Evolutionary conservation across 257 asterid genomes (phyloP).

Genomic region (Cinchona pubescens): DNA sequence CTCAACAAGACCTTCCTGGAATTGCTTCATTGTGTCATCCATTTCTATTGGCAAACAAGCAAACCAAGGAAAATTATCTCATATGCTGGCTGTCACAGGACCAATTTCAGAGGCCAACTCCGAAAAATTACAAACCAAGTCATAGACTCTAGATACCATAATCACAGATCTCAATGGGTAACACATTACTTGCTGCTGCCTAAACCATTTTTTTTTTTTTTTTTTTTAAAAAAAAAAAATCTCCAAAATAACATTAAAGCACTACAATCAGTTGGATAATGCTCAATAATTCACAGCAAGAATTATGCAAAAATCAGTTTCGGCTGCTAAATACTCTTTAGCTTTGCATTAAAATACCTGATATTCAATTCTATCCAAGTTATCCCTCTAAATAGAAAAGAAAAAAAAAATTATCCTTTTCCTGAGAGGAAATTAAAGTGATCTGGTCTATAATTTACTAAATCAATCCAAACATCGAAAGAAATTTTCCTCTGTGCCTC

Average conservation of each 20-base stretch:
- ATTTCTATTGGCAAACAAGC: slow-evolving; percentile 15
- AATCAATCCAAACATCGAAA: not conserved
- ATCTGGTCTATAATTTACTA: too few species aligned
- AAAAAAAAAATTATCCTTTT: too few species aligned
- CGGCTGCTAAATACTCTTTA: not conserved
- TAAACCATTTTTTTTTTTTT: too few species aligned
- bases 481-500: not conserved
- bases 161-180: not conserved
- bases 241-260: not conserved
- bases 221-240: not conserved
- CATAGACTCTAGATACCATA: not conserved
- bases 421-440: too few species aligned
- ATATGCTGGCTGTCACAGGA: not conserved
- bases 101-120: not conserved
- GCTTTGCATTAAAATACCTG: not conserved
- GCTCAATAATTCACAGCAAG: not conserved
- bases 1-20: slow-evolving; percentile 51
- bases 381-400: not conserved
- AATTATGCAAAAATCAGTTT: not conserved
- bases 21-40: slow-evolving; percentile 55
- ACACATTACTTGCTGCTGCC: not conserved
- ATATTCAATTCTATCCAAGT: not conserved
- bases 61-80: not conserved
- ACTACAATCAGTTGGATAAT: not conserved
- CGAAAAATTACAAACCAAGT: not conserved